These are phyloP conservation scores for Yamadazyma epiphylla DNA, from an alignment of 1,139 yeast genomes.

Conservation along the genomic window DNA sequence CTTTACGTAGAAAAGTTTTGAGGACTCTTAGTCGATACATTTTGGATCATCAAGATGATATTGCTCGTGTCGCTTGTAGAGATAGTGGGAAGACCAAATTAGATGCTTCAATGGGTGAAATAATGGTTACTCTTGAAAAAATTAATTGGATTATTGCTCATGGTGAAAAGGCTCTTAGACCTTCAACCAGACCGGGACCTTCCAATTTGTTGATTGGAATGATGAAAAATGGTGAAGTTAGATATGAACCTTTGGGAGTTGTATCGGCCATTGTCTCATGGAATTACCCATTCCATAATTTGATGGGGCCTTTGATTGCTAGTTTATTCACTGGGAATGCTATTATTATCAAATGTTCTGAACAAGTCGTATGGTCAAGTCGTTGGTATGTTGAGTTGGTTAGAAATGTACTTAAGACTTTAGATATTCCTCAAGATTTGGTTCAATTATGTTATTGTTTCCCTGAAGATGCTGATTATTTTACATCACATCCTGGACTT, in stretches of 20 bases:
- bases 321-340: conserved; percentile 89
- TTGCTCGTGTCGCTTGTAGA: conserved; percentile 90
- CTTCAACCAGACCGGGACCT: conserved; percentile 84
- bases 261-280: conserved; percentile 91
- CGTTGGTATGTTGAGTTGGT: conserved; percentile 69
- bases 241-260: conserved; percentile 89
- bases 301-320: conserved; percentile 89
- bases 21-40: conserved; percentile 69
- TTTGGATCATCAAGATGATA: conserved; percentile 75
- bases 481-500: conserved; percentile 78
- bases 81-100: conserved; percentile 95
- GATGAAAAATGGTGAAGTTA: conserved; percentile 89
- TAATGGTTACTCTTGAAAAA: conserved; percentile 89
- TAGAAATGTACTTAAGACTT: conserved; percentile 63
- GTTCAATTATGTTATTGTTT: conserved; percentile 79
- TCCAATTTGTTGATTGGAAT: conserved; percentile 60
- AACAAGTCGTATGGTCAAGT: conserved; percentile 94
- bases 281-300: conserved; percentile 94
- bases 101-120: conserved; percentile 96
- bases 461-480: conserved; percentile 82
- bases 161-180: conserved; percentile 68
- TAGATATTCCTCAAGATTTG: conserved; percentile 74
- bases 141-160: conserved; percentile 82
- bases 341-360: conserved; percentile 88
- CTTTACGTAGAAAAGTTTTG: conserved; percentile 65